Evolutionary conservation across 2,329 filamentous ascomycete genomes (phyloP).

Genomic region (Epicoccum sorghinum): DNA sequence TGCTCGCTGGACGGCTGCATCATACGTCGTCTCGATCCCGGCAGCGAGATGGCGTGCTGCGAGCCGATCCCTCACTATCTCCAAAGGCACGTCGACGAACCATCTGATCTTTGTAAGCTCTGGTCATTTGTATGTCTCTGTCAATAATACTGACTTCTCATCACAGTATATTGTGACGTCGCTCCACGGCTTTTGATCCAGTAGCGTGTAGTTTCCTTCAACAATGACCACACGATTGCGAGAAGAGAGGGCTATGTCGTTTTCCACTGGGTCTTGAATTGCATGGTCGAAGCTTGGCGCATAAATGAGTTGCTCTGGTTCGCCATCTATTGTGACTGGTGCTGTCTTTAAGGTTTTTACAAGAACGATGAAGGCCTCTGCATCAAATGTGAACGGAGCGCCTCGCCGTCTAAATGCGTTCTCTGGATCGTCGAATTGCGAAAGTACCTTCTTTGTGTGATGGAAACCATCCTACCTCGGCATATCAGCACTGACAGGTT

Average conservation of each 20-base stretch:
- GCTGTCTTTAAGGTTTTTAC: conserved; percentile 21
- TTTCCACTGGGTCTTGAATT: conserved; percentile 28
- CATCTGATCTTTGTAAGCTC: conserved; percentile 22
- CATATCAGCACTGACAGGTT: not conserved
- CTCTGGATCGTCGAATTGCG: conserved; percentile 24
- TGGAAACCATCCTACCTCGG: conserved; percentile 33
- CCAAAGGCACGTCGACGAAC: conserved; percentile 32
- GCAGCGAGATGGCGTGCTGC: conserved; percentile 31
- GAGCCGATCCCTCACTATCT: conserved; percentile 24
- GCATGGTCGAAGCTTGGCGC: conserved; percentile 37
- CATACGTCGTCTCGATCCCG: conserved; percentile 28
- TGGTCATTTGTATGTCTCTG: not conserved
- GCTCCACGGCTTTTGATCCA: conserved; percentile 28
- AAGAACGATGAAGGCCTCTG: conserved; percentile 25
- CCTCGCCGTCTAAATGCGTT: conserved; percentile 32
- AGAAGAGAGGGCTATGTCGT: conserved; percentile 28
- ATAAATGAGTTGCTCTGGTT: conserved; percentile 22
- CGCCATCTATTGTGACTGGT: conserved; percentile 21
- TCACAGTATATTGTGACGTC: conserved; percentile 22
- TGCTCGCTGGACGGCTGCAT: conserved; percentile 28
- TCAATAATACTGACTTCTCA: conserved; percentile 22
- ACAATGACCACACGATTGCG: conserved; percentile 29
- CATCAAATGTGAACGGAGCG: conserved; percentile 37
- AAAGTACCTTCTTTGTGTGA: conserved; percentile 26
- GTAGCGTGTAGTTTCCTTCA: conserved; percentile 37